phyloP scores from a whole-genome alignment of 1,284 basidiomycete genomes.

The Ustilago vetiveriae region DNA sequence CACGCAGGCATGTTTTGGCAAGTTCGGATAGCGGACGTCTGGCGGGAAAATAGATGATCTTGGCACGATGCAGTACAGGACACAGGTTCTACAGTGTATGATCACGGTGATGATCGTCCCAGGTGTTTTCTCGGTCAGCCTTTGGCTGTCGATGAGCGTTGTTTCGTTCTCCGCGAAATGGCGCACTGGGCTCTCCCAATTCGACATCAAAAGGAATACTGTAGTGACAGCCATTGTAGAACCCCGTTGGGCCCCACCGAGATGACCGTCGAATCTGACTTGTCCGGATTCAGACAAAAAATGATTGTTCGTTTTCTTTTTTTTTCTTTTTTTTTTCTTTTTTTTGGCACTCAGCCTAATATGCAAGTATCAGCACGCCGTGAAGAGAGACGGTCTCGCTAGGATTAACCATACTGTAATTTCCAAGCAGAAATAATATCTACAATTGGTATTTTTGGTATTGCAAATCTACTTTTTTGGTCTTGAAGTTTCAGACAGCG shows the following conservation, averaged over 20 bases:
- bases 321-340: neutral
- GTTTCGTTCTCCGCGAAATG: constrained; percentile 7
- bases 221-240: neutral
- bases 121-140: neutral
- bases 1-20: too few relatives aligned
- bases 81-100: too few relatives aligned
- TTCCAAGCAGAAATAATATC: too few relatives aligned
- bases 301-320: neutral
- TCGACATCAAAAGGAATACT: too few relatives aligned
- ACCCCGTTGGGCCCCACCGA: too few relatives aligned
- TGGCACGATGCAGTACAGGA: neutral
- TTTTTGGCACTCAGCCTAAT: neutral
- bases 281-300: neutral
- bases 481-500: too few relatives aligned
- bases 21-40: constrained; percentile 7
- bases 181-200: neutral
- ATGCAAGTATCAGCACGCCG: constrained; percentile 3
- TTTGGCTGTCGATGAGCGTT: constrained; percentile 3
- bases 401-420: too few relatives aligned
- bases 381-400: neutral
- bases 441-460: too few relatives aligned
- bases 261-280: neutral
- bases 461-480: neutral
- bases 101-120: too few relatives aligned
- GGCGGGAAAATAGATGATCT: constrained; percentile 10